Conservation (phyloP, 768 basidiomycete species). For the Lactifluus volemus region DNA sequence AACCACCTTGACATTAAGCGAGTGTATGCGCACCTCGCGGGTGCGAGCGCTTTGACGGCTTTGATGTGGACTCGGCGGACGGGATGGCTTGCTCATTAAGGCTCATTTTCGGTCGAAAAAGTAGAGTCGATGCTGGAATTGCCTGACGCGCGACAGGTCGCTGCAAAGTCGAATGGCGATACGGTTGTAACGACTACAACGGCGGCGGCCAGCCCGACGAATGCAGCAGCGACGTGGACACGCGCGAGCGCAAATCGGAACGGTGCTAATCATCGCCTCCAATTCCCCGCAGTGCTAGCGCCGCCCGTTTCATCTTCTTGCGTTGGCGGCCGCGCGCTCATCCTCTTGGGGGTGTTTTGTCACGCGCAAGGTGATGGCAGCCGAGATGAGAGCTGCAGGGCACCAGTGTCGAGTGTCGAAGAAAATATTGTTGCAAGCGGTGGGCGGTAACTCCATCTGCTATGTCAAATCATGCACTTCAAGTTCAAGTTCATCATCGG, state of each 20-base stretch:
- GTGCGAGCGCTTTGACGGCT: constrained; percentile 42
- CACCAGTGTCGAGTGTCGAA: constrained; percentile 60
- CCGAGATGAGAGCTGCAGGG: constrained; percentile 49
- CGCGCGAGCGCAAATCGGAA: constrained; percentile 56
- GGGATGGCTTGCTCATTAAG: constrained; percentile 17
- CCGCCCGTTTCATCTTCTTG: constrained; percentile 35
- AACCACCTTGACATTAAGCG: constrained; percentile 76
- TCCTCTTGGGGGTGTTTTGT: constrained; percentile 25
- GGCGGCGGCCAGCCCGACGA: constrained; percentile 9
- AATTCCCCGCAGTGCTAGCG: background rate
- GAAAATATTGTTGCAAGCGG: constrained; percentile 25
- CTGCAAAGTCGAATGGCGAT: constrained; percentile 24
- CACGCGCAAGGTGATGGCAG: constrained; percentile 41
- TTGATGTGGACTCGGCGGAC: constrained; percentile 21
- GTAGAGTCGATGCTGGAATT: background rate
- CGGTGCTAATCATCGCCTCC: constrained; percentile 28
- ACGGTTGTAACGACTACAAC: constrained; percentile 1
- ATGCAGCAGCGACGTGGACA: constrained; percentile 40
- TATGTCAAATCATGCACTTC: constrained; percentile 22
- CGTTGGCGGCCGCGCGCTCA: constrained; percentile 42
- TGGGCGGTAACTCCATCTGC: background rate
- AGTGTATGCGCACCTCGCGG: constrained; percentile 77
- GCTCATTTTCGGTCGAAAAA: constrained; percentile 11
- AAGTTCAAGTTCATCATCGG: constrained; percentile 44
- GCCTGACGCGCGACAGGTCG: constrained; percentile 9